These are phyloP conservation scores for Gossypium sturtianum DNA, from an alignment of 345 rosid genomes.

Conservation along the genomic window DNA sequence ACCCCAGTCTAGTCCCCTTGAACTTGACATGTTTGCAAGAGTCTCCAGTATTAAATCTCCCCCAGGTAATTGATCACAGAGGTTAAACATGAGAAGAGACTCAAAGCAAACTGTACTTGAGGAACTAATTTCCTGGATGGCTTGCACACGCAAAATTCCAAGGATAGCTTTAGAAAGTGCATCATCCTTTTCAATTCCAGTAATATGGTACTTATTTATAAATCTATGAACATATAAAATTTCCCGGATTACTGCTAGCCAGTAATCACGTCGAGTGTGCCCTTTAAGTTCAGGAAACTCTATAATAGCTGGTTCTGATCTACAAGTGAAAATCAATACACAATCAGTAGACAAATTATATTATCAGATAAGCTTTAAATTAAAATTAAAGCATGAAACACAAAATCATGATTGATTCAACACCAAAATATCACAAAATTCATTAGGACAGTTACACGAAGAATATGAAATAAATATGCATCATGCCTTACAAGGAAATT, in stretches of 20 bases:
- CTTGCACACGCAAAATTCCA: conserved; percentile 77
- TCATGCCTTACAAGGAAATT: conserved; percentile 70
- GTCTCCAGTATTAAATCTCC: conserved; percentile 91
- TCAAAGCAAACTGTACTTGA: conserved; percentile 31
- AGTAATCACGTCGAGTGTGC: conserved; percentile 87
- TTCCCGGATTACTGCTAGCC: conserved; percentile 80
- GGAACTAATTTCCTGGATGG: conserved; percentile 63
- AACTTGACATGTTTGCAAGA: conserved; percentile 63
- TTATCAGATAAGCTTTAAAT: conserved; percentile 13
- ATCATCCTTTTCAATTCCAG: conserved; percentile 58
- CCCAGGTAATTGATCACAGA: conserved; percentile 93
- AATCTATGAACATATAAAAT: conserved; percentile 67
- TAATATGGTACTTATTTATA: conserved; percentile 58
- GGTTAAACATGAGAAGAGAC: conserved; percentile 77
- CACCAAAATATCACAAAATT: neutral
- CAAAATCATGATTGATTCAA: neutral
- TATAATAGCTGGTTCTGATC: conserved; percentile 81
- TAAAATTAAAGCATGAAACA: neutral
- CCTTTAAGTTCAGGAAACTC: conserved; percentile 99
- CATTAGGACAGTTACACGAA: neutral
- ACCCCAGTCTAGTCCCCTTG: conserved; percentile 44
- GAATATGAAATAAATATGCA: conserved; percentile 12
- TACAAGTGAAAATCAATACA: conserved; percentile 32
- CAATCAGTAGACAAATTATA: conserved; percentile 15
- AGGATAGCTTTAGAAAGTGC: conserved; percentile 84